Evolutionary conservation across 805 yeast species (phyloP).

Genomic region (Lipomyces sp.): DNA sequence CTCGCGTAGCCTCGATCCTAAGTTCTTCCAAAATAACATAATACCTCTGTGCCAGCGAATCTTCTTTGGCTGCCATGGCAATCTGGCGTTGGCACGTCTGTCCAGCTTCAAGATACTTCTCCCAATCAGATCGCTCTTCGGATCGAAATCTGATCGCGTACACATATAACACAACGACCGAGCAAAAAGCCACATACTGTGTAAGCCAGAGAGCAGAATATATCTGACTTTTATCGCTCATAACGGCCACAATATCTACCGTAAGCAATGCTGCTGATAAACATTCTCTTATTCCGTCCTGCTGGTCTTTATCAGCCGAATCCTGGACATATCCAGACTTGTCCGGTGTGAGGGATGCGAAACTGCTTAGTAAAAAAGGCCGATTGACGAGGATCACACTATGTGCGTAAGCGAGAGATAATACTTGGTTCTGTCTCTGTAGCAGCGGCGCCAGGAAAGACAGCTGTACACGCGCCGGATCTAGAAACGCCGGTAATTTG

Average conservation of each 20-base stretch:
- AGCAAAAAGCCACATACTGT: slow-evolving; percentile 24
- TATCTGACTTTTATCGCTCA: slow-evolving; percentile 8
- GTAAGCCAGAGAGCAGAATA: slow-evolving; percentile 25
- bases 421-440: slow-evolving; percentile 20
- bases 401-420: slow-evolving; percentile 22
- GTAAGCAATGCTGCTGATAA: slow-evolving; percentile 17
- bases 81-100: slow-evolving; percentile 18
- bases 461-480: slow-evolving; percentile 13
- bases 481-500: slow-evolving; percentile 20
- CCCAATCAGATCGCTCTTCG: slow-evolving; percentile 2
- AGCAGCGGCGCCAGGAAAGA: slow-evolving; percentile 13
- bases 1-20: slow-evolving; percentile 12
- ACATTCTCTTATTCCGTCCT: slow-evolving; percentile 15
- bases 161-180: slow-evolving; percentile 23
- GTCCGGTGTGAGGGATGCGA: slow-evolving; percentile 15
- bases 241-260: slow-evolving; percentile 13
- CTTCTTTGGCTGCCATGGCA: slow-evolving; percentile 17
- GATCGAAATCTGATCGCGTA: slow-evolving; percentile 14
- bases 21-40: slow-evolving; percentile 18
- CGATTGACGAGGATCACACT: slow-evolving; percentile 20
- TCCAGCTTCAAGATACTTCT: slow-evolving; percentile 18
- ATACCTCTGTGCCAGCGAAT: slow-evolving; percentile 26
- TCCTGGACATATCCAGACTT: slow-evolving; percentile 2
- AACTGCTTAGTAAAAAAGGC: slow-evolving; percentile 17
- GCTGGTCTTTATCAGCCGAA: slow-evolving; percentile 1